Base-by-base conservation (phyloP, 1,284 basidiomycete genomes). In the Anthracocystis panici-leucophaei region DNA sequence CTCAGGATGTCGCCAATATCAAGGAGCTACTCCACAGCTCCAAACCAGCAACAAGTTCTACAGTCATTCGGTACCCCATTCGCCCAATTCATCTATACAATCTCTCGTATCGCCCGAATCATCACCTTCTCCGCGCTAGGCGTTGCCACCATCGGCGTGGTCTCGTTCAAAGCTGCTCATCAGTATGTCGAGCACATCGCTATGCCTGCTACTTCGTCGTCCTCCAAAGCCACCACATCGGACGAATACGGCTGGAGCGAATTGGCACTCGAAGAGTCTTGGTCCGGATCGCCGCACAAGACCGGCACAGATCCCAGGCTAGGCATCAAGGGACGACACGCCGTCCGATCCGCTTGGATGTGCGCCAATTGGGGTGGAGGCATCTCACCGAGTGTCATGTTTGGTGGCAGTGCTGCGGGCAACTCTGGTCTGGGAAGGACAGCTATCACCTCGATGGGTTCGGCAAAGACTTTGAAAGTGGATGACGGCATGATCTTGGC, bases 91-190 rank as follows among this genome's bases (percentile, higher is more conserved):
- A 25, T 84, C 44, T 55, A 58, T 7, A 78, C 77, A 42, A 46
- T 81, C 38, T 83, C 83, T 23, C 75, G 81, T 21, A 80, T 82
- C 45, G 80, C 83, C 9, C 77, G 83, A 7, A 84, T 84, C 52
- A 72, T 83, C 48, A 53, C 79, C 46, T 75, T 71, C 44, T 69
- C 78, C 2, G 78, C 67, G 11, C 58, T 82, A 27, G 76, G 74
- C 41, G 58, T 79, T 0, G 75, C 66, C 42, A 60, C 62, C 0
- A 44, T 83, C 27, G 74, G 72, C 18, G 35, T 75, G 3, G 69
- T 62, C 23, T 63, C 60, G 9, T 84, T 75, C 77, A 82, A 84
- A 51, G 80, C 75, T 10, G 65, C 76, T 29, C 82, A 82, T 55
- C 80, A 83, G 66, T 85, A 84, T 27, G 74, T 83, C 8, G 82